Base-by-base conservation (phyloP, 768 basidiomycete genomes). In the Sarcomyxa edulis region DNA sequence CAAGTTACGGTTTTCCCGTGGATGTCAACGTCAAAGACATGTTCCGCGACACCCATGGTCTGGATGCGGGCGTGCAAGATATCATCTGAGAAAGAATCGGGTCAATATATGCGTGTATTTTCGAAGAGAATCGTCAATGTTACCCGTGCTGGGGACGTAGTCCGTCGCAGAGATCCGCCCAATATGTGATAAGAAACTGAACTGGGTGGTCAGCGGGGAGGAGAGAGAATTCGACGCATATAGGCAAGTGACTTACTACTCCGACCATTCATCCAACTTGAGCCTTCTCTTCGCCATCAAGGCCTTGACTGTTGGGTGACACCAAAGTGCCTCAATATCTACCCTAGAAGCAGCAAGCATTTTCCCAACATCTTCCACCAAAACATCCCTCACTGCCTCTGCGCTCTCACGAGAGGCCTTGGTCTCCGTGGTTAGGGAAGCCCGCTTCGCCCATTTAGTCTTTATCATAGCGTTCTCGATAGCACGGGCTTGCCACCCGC, bases 21-120 rank as follows among this genome's bases (percentile, higher is more conserved):
- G 28, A 89, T 76, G 32, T 81, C 77, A 21, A 91, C 81, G 39
- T 87, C 84, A 48, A 91, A 91, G 21, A 80, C 66, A 48, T 91
- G 87, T 56, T 91, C 88, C 0, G 84, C 74, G 4, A 92, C 82
- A 1, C 88, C 88, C 81, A 92, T 88, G 6, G 88, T 92, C 53
- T 90, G 90, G 37, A 92, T 84, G 24, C 88, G 82, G n/a, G 86
- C 87, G 52, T 88, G 86, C 12, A 92, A 67, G 40, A 92, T 88
- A 52, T 92, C 88, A 56, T 91, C 88, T 87, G 44, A 16, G 6
- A 24, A 37, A 46, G 18, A 46, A 51, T 31, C 33, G 41, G 23
- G 41, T 62, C 39, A 58, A 47, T 53, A 56, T 58, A 61, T 60
- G 56, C 53, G 50, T 20, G 39, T 40, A 31, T 39, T n/a, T n/a